Conservation (phyloP, 2,329 filamentous ascomycete genomes). For the Penicillium sp. region DNA sequence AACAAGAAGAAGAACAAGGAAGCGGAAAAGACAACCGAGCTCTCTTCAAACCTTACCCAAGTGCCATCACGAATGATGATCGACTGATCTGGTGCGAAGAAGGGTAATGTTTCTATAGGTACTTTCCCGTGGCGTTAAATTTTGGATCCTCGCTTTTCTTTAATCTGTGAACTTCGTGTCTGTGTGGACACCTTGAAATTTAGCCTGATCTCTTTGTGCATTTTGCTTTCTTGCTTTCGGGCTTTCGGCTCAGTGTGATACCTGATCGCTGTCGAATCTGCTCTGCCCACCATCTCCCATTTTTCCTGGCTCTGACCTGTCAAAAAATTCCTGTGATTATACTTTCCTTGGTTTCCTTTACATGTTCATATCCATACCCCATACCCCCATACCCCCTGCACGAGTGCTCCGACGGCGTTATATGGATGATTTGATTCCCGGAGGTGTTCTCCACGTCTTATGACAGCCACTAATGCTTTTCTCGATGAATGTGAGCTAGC, state of each 20-base stretch:
- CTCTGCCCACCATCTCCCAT: constrained; percentile 15
- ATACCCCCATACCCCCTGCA: constrained; percentile 11
- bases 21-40: constrained; percentile 48
- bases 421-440: constrained; percentile 20
- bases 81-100: constrained; percentile 29
- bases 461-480: constrained; percentile 17
- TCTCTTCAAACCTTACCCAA: constrained; percentile 37
- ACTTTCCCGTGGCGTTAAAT: constrained; percentile 15
- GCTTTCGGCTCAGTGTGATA: constrained; percentile 29
- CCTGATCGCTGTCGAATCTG: constrained; percentile 24
- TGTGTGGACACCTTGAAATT: constrained; percentile 41
- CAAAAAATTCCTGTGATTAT: constrained; percentile 23
- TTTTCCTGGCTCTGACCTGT: constrained; percentile 6
- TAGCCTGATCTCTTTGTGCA: constrained; percentile 18
- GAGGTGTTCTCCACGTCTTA: constrained; percentile 21
- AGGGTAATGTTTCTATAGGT: constrained; percentile 12
- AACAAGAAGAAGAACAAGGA: constrained; percentile 55
- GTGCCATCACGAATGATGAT: constrained; percentile 48
- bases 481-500: constrained; percentile 12
- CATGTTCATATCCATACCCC: constrained; percentile 13
- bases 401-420: constrained; percentile 26
- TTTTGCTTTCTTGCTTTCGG: constrained; percentile 21
- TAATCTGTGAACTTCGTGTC: constrained; percentile 25
- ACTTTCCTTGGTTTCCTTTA: constrained; percentile 16
- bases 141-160: constrained; percentile 26